phyloP scores from a whole-genome alignment of 208 protist species.

The Angomonas ambiguus region DNA sequence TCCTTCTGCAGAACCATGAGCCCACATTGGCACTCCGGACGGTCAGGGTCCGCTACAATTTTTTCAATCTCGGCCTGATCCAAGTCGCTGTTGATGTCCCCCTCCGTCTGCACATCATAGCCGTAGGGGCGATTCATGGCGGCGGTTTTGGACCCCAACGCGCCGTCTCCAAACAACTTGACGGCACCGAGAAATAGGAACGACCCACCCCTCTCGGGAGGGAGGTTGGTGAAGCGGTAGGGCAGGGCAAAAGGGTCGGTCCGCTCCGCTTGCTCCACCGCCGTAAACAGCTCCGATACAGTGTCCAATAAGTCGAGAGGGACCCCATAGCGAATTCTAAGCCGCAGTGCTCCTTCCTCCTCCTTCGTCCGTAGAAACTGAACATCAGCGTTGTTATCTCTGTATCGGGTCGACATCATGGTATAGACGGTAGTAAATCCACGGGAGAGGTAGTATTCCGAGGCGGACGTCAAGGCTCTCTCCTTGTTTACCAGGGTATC shows the following conservation, averaged over 20 bases:
- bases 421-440: conserved; percentile 53
- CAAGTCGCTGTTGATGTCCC: conserved; percentile 47
- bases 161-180: conserved; percentile 61
- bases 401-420: conserved; percentile 41
- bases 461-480: conserved; percentile 16
- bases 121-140: conserved; percentile 50
- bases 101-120: conserved; percentile 26
- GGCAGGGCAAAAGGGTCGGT: conserved; percentile 34
- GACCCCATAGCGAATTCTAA: conserved; percentile 39
- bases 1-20: conserved; percentile 31
- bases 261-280: conserved; percentile 20
- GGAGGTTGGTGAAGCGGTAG: conserved; percentile 33
- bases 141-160: conserved; percentile 55
- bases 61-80: conserved; percentile 27
- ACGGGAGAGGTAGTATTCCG: conserved; percentile 25
- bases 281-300: conserved; percentile 29
- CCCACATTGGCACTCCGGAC: conserved; percentile 28
- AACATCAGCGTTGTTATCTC: conserved; percentile 34
- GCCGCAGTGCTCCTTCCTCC: conserved; percentile 22
- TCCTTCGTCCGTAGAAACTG: conserved; percentile 29
- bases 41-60: conserved; percentile 10
- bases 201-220: conserved; percentile 23
- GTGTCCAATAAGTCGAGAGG: conserved; percentile 21
- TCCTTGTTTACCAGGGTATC: conserved; percentile 19
- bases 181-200: conserved; percentile 48